These are phyloP conservation scores for Apostasia shenzhenica DNA, from an alignment of 106 monocot genomes.

Conservation along the genomic window DNA sequence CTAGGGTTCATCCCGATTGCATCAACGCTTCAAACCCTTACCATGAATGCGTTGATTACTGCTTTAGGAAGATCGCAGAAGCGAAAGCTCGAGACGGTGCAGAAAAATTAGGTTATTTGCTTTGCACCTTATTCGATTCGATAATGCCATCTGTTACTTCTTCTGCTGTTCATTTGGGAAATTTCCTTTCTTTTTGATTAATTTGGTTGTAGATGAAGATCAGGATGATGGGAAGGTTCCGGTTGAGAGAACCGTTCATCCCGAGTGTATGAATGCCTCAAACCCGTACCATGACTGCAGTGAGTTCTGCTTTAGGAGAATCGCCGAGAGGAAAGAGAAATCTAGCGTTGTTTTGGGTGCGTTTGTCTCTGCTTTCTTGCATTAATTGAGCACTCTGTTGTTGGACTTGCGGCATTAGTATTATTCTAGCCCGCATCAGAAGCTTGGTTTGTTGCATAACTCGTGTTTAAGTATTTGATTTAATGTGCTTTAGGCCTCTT, in stretches of 20 bases:
- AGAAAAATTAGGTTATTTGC: constrained; percentile 7
- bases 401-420: background rate
- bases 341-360: constrained; percentile 9
- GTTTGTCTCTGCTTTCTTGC: background rate
- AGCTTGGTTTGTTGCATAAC: background rate
- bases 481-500: background rate
- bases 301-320: constrained; percentile 50
- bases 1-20: constrained; percentile 13
- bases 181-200: background rate
- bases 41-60: constrained; percentile 22
- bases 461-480: background rate
- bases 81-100: background rate
- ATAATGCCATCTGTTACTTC: background rate
- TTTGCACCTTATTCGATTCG: background rate
- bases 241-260: constrained; percentile 31
- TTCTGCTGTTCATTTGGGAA: background rate
- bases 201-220: constrained; percentile 15
- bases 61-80: constrained; percentile 11
- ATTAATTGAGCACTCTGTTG: too few species aligned
- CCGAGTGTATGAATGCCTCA: constrained; percentile 36
- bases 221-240: constrained; percentile 6
- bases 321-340: constrained; percentile 33
- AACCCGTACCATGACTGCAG: constrained; percentile 49
- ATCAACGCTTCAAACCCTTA: constrained; percentile 25
- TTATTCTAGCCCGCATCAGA: background rate